Conservation (phyloP, 805 yeast genomes). For the Candida montana region DNA sequence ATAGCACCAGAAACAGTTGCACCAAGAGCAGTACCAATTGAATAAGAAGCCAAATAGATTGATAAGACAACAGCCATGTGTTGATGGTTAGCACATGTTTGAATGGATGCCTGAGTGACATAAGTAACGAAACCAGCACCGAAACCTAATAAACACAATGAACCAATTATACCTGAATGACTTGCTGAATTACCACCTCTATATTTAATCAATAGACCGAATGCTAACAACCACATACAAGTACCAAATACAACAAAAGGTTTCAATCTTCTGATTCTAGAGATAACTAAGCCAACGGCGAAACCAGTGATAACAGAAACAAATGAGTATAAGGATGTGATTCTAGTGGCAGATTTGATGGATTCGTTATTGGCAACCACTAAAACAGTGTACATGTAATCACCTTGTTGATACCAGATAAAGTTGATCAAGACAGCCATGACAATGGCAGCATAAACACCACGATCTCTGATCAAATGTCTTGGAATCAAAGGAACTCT, state of each 20-base stretch:
- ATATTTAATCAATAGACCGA: conserved; percentile 54
- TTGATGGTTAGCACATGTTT: conserved; percentile 55
- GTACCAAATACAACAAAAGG: conserved; percentile 56
- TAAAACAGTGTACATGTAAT: conserved; percentile 57
- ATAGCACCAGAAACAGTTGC: conserved; percentile 31
- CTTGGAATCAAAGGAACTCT: conserved; percentile 31
- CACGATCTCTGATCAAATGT: conserved; percentile 46
- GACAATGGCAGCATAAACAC: conserved; percentile 57
- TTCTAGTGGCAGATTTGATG: conserved; percentile 59
- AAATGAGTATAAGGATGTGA: conserved; percentile 56
- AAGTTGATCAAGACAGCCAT: conserved; percentile 53
- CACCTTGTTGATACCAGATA: conserved; percentile 62
- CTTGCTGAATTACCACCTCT: conserved; percentile 47
- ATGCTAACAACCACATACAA: conserved; percentile 50
- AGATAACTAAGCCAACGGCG: conserved; percentile 49
- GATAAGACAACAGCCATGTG: conserved; percentile 60
- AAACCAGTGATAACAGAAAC: conserved; percentile 60
- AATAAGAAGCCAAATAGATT: conserved; percentile 48
- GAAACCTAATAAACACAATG: conserved; percentile 58
- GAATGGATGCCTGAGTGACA: conserved; percentile 55
- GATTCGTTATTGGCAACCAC: conserved; percentile 53
- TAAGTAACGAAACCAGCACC: conserved; percentile 73
- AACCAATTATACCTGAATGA: conserved; percentile 57
- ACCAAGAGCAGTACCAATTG: conserved; percentile 8
- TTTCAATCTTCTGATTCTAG: conserved; percentile 47